These are phyloP conservation scores for Phytopythium delawarense DNA, from an alignment of 352 stramenopile species.

Conservation along the genomic window DNA sequence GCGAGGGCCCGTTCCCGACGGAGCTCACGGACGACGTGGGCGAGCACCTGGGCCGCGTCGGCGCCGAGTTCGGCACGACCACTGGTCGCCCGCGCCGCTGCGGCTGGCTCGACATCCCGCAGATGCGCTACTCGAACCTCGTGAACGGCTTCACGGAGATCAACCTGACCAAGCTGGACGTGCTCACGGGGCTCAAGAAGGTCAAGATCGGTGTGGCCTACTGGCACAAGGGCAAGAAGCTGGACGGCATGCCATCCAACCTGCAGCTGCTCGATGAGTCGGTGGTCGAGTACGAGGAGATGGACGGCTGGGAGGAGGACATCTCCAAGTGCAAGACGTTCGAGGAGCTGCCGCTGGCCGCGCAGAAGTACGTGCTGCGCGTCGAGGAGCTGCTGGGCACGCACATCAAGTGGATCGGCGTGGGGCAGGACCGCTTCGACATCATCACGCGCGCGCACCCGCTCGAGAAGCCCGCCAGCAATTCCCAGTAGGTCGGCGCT, in stretches of 20 bases:
- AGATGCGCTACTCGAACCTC: conserved; percentile 93
- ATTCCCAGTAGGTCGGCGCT: background rate
- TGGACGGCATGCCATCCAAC: conserved; percentile 94
- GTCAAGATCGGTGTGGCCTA: conserved; percentile 96
- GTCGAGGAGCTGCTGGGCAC: conserved; percentile 96
- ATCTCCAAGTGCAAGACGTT: conserved; percentile 96
- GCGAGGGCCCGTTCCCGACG: conserved; percentile 98
- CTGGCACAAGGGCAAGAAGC: conserved; percentile 93
- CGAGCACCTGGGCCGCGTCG: conserved; percentile 89
- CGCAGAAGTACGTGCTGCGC: conserved; percentile 95
- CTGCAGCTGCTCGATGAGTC: conserved; percentile 91
- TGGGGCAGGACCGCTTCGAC: conserved; percentile 95
- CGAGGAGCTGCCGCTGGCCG: conserved; percentile 94
- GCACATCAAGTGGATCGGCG: conserved; percentile 98
- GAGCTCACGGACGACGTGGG: conserved; percentile 93
- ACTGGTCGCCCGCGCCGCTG: conserved; percentile 96
- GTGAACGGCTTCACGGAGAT: conserved; percentile 96
- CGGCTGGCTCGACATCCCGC: conserved; percentile 98
- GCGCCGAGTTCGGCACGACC: conserved; percentile 97
- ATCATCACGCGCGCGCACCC: conserved; percentile 88
- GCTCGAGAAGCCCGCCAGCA: conserved; percentile 41
- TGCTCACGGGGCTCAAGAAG: conserved; percentile 95
- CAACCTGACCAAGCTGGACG: conserved; percentile 99
- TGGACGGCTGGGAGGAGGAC: conserved; percentile 94
- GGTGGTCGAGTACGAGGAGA: conserved; percentile 95